Evolutionary conservation across 352 stramenopile species (phyloP), one percentile per base, ranked within the genome.

Genomic region (Pelagophyceae sp.): DNA sequence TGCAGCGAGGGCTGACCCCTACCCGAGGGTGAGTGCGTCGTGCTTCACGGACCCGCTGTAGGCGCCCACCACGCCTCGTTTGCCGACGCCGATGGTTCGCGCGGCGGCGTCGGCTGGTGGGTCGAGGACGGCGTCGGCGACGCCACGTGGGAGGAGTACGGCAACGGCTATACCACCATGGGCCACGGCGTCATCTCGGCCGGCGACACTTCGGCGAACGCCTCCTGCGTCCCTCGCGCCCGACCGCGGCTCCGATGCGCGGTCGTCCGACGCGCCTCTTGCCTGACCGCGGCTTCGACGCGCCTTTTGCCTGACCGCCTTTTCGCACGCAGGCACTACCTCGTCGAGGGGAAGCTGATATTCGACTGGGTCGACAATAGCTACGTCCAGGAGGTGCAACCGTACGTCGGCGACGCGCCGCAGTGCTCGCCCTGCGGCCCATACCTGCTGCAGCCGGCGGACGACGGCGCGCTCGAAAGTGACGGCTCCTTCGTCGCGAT

Each of bases 51-150:
- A n/a, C n/a, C n/a, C n/a, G n/a, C n/a, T n/a, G n/a, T 71, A 17
- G 61, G 61, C 61, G 61, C 61, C n/a, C 37, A 71, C 61, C 61
- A 71, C 61, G 61, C 19, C 11, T 71, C 61, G 19, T 40, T 15
- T 5, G 38, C 5, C 2, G 25, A 37, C 61, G 5, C 2, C 19
- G 29, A 27, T 2, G 31, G 29, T 11, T 11, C 5, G 1, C 6
- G 29, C 3, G 61, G 31, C 61, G 11, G 11, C 61, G 61, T 71
- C 61, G 61, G n/a, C 5, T 38, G 31, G 61, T 38, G 19, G 19
- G n/a, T n/a, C n/a, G n/a, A n/a, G n/a, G 54, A 63, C 54, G 25
- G 27, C 29, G 61, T 40, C 2, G n/a, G n/a, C n/a, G n/a, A n/a
- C n/a, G 11, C 29, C 29, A 29, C 61, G 5, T 35, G 61, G 19